Base-by-base conservation (phyloP, 441 rosid genomes). In the Erysimum cheiri region DNA sequence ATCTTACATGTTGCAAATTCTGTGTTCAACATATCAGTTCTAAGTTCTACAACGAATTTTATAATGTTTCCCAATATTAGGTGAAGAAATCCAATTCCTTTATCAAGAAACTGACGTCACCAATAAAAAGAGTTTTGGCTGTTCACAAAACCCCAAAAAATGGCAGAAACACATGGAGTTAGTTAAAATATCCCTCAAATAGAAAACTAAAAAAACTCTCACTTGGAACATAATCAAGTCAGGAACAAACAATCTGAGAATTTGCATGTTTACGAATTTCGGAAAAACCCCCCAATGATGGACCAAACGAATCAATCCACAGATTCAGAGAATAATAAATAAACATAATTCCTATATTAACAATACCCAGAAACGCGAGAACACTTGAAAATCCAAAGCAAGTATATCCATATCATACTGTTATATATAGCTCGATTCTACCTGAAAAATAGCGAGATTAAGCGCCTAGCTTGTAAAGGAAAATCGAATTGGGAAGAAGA, bases 371-470 rank as follows among this genome's bases (percentile, higher is more conserved):
- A 62, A 63, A 48, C 32, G 29, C 6, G 22, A 63, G 41, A 63
- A 6, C 44, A 33, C 32, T 47, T 47, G 1, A 48, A 48, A 63
- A 19, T 12, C 37, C 1, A 39, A 12, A 58, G 47, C 6, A 58
- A 39, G 1, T 35, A 24, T 3, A 36, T 60, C 41, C 26, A 33
- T 33, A 6, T n/a, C 9, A 44, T 15, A 29, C 9, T 26, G 14
- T 2, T 28, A 22, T 6, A 15, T 28, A 29, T 1, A 43, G 28
- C 6, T 44, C 8, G 40, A 44, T 64, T 26, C 4, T 64, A 64
- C 59, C 59, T 64, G 69, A 64, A 19, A 39, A n/a, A 37, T 12
- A 22, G 15, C 22, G 17, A 59, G 35, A 64, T 64, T 22, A 64
- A 39, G 35, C 33, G 28, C 10, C 6, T 26, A 60, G 49, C 49